These are phyloP conservation scores for Lachnellula occidentalis DNA, from an alignment of 2,329 filamentous ascomycete genomes.

Conservation along the genomic window DNA sequence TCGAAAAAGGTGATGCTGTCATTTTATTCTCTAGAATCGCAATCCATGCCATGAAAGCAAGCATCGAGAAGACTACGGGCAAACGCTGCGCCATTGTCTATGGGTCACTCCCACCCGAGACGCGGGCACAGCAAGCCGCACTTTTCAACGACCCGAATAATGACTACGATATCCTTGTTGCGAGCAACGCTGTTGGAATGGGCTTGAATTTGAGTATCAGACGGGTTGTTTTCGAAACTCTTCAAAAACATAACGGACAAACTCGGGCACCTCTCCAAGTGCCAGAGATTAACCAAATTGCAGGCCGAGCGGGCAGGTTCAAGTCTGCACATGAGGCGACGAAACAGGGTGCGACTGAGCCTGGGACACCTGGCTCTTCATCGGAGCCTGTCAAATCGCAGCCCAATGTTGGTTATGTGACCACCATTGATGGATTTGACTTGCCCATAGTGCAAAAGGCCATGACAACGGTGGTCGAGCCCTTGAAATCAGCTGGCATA, in stretches of 20 bases:
- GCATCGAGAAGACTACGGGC: conserved; percentile 71
- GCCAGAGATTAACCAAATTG: conserved; percentile 91
- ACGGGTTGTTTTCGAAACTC: conserved; percentile 79
- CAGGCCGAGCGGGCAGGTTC: conserved; percentile 83
- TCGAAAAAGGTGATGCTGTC: conserved; percentile 85
- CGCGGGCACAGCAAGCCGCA: conserved; percentile 81
- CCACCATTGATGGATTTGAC: conserved; percentile 69
- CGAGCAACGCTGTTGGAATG: conserved; percentile 96
- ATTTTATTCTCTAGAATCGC: conserved; percentile 79
- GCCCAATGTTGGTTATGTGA: conserved; percentile 61
- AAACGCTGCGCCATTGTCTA: conserved; percentile 89
- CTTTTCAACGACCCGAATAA: conserved; percentile 95
- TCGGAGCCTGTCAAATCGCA: conserved; percentile 1
- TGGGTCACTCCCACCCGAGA: conserved; percentile 85
- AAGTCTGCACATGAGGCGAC: conserved; percentile 60
- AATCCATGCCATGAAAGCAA: conserved; percentile 73
- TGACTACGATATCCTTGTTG: conserved; percentile 90
- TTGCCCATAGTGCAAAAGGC: conserved; percentile 55
- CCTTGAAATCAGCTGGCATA: conserved; percentile 67
- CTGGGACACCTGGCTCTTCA: not conserved
- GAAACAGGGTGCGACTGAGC: conserved; percentile 10
- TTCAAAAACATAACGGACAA: conserved; percentile 64
- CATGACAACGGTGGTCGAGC: conserved; percentile 58
- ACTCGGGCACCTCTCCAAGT: conserved; percentile 54
- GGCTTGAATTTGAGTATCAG: conserved; percentile 90